Base-by-base conservation (phyloP, 2,329 filamentous ascomycete species). In the Thermothelomyces thermophilus region DNA sequence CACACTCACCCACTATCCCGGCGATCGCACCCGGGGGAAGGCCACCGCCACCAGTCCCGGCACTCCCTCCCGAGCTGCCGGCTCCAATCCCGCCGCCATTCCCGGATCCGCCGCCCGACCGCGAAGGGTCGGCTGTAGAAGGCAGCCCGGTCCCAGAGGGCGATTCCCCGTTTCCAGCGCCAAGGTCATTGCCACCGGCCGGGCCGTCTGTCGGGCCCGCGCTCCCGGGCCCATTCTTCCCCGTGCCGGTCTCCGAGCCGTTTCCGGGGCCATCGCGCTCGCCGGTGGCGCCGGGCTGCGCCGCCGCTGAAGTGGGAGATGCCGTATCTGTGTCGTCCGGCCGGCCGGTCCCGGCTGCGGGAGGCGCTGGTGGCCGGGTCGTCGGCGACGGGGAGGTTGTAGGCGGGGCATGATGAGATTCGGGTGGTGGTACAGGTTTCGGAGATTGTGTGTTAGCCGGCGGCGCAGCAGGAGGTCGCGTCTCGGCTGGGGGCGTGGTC, bases 1-100 rank as follows among this genome's bases (percentile, higher is more conserved):
- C 30, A 41, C 37, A 51, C 50, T 51, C 19, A 54, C 52, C 47
- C 13, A 55, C 45, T 1, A 53, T 44, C 3, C 54, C 54, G 3
- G 52, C 52, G n/a, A 56, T 53, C 13, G 47, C 46, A 4, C 52
- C 52, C 1, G 52, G 40, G 3, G 47, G 26, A 3, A 55, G 36
- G 3, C 48, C 47, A n/a, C 44, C 36, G 8, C 40, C 22, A n/a
- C 9, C 44, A 3, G 45, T 8, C 41, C 13, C 34, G 7, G 26
- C 17, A 2, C 8, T 34, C 16, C 28, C 19, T 3, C 34, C 39
- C 4, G 30, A 11, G 16, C 10, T 30, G 4, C 28, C 42, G 7
- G 20, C 36, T 13, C 30, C 48, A 4, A 46, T 41, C 2, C 42
- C 48, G 7, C 16, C 28, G 3, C 19, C 16, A 14, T 11, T n/a